Evolutionary conservation across 2,329 filamentous ascomycete genomes (phyloP).

Genomic region (Diaporthe eres): DNA sequence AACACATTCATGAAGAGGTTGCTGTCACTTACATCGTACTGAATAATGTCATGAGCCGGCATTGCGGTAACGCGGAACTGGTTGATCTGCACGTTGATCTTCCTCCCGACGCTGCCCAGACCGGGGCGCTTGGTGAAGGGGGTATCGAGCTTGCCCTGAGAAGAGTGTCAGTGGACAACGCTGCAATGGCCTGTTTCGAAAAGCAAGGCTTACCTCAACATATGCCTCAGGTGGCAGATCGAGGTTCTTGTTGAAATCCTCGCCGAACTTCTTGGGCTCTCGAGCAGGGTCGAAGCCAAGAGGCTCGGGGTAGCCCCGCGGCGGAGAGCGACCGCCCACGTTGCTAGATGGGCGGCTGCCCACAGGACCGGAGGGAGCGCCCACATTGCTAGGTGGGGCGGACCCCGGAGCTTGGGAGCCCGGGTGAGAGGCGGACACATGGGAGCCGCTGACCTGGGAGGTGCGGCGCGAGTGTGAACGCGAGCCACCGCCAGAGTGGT

Average conservation of each 20-base stretch:
- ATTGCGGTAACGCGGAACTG: conserved; percentile 78
- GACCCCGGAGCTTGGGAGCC: conserved; percentile 30
- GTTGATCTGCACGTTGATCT: conserved; percentile 75
- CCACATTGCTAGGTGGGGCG: conserved; percentile 18
- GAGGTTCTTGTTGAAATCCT: conserved; percentile 58
- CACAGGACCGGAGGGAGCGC: conserved; percentile 24
- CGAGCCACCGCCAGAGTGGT: conserved; percentile 24
- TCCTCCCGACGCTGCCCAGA: conserved; percentile 71
- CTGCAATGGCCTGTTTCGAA: background rate
- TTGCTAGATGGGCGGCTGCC: conserved; percentile 40
- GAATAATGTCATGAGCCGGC: conserved; percentile 75
- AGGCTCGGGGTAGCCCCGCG: conserved; percentile 33
- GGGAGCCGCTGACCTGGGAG: conserved; percentile 27
- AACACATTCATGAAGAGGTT: background rate
- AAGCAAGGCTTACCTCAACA: conserved; percentile 51
- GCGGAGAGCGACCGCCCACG: conserved; percentile 24
- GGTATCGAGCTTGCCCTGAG: conserved; percentile 47
- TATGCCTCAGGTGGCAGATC: conserved; percentile 73
- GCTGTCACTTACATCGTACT: conserved; percentile 82
- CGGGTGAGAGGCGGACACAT: conserved; percentile 24
- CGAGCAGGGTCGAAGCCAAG: conserved; percentile 62
- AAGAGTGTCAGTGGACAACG: conserved; percentile 40
- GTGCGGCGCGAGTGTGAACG: conserved; percentile 27
- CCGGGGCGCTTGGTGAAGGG: conserved; percentile 63
- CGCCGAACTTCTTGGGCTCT: conserved; percentile 45